phyloP scores from a whole-genome alignment of 768 basidiomycete genomes.

The Cystobasidium ongulense region DNA sequence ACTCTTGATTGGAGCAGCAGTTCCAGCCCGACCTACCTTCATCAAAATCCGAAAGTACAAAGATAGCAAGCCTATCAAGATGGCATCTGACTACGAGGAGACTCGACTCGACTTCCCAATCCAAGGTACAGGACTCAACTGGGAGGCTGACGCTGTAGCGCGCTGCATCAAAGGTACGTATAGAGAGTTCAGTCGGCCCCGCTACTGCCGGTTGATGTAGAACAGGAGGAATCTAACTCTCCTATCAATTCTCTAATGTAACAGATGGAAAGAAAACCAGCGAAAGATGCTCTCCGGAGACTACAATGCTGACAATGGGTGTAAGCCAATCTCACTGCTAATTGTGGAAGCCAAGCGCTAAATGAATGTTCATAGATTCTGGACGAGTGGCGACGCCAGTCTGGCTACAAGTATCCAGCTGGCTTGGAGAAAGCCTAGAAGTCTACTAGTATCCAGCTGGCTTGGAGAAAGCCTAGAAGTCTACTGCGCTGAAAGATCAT shows the following conservation, averaged over 20 bases:
- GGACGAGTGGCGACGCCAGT: constrained; percentile 20
- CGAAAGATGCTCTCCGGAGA: constrained; percentile 36
- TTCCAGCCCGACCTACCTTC: background rate
- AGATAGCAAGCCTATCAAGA: background rate
- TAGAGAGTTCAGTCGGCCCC: too few species aligned
- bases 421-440: constrained; percentile 29
- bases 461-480: constrained; percentile 24
- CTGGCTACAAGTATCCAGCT: constrained; percentile 16
- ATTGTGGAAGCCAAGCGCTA: background rate
- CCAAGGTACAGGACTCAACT: constrained; percentile 35
- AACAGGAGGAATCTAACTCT: background rate
- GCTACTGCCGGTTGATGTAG: background rate
- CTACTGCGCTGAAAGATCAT: background rate
- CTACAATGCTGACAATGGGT: constrained; percentile 36
- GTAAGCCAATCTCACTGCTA: background rate
- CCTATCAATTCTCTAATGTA: background rate
- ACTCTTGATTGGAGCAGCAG: constrained; percentile 16
- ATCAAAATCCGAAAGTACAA: constrained; percentile 2
- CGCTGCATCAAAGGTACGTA: constrained; percentile 34
- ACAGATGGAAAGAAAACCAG: constrained; percentile 36
- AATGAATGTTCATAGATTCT: background rate
- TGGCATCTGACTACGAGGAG: constrained; percentile 7
- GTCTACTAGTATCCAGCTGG: constrained; percentile 21
- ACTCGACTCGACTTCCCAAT: constrained; percentile 13
- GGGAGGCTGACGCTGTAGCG: constrained; percentile 40